Base-by-base conservation (phyloP, 192 early-diverging fungal species). In the Coemansia sp. region DNA sequence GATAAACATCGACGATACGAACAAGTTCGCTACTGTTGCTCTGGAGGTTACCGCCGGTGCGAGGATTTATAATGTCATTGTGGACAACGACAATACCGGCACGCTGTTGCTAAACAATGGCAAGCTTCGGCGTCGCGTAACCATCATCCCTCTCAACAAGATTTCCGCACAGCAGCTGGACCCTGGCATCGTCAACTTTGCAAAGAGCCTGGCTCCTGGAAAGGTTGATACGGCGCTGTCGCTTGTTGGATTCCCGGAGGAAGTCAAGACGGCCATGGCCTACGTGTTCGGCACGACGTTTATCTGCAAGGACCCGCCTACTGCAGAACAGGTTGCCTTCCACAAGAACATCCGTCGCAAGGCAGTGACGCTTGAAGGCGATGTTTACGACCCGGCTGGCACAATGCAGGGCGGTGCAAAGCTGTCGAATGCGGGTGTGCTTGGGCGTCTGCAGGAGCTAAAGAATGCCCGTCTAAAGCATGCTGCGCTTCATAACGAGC, bases 71-170 rank as follows among this genome's bases (percentile, higher is more conserved):
- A 95, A 97, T 71, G 95, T 98, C 19, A 92, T 99, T n/a, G 94
- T 99, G 0, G 87, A 92, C 15, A 85, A 89, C 58, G 96, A 99
- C 64, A 79, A 80, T 3, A 84, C 94, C 2, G 95, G 89, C 9
- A 75, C 88, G 1, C 87, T 93, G 70, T 74, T 99, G 36, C 68
- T 98, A 14, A 80, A 92, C 55, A 82, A 85, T 17, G 95, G 95
- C 28, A 81, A 80, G 56, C 73, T 99, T 9, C 79, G 81, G 28
- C 87, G 86, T 27, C 84, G 94, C 1, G 87, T 92, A 14, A 98
- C 95, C 2, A 85, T 98, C 17, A 94, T 98, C 47, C 97, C 96
- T 17, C 76, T 99, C n/a, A 97, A 97, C 86, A 95, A 94, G 74
- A 97, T 99, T 47, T 50, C 76, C 25, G 76, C 77, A 2, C 71